phyloP scores from a whole-genome alignment of 495 filamentous ascomycete genomes.

The Extremus antarcticus region DNA sequence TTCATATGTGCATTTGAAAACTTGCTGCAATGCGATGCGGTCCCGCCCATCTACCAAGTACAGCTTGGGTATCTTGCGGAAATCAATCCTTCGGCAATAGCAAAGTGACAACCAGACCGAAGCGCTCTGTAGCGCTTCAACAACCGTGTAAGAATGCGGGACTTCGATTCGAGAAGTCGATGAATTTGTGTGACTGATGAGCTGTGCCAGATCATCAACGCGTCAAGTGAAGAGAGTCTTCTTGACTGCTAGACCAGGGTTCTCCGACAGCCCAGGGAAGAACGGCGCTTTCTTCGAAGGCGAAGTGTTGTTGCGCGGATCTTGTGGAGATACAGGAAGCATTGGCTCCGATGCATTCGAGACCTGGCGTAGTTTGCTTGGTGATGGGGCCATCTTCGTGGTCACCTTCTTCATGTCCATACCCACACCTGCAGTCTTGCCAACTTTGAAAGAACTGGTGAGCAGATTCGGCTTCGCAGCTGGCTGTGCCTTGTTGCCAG shows the following conservation, averaged over 20 bases:
- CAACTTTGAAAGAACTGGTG: conserved; percentile 9
- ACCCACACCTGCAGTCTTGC: conserved; percentile 9
- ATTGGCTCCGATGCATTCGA: conserved; percentile 17
- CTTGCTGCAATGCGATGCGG: neutral
- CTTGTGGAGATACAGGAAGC: conserved; percentile 1
- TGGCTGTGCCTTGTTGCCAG: conserved; percentile 2
- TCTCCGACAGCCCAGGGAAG: neutral
- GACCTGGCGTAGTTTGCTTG: conserved; percentile 16
- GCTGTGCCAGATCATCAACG: too few species aligned
- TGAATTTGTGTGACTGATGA: too few species aligned
- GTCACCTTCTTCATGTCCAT: conserved; percentile 1
- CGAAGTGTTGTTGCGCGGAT: conserved; percentile 4
- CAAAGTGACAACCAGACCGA: neutral
- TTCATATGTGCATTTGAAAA: neutral
- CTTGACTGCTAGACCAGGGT: neutral
- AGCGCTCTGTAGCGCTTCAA: too few species aligned
- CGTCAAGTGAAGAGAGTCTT: neutral
- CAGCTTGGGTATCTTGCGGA: neutral
- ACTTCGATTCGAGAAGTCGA: too few species aligned
- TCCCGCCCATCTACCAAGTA: neutral
- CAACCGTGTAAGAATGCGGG: too few species aligned
- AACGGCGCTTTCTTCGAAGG: neutral
- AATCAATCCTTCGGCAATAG: neutral
- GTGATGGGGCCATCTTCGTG: neutral
- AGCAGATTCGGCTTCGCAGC: conserved; percentile 5